phyloP scores from a whole-genome alignment of 2,329 filamentous ascomycete species.

The Botryosphaeria dothidea region DNA sequence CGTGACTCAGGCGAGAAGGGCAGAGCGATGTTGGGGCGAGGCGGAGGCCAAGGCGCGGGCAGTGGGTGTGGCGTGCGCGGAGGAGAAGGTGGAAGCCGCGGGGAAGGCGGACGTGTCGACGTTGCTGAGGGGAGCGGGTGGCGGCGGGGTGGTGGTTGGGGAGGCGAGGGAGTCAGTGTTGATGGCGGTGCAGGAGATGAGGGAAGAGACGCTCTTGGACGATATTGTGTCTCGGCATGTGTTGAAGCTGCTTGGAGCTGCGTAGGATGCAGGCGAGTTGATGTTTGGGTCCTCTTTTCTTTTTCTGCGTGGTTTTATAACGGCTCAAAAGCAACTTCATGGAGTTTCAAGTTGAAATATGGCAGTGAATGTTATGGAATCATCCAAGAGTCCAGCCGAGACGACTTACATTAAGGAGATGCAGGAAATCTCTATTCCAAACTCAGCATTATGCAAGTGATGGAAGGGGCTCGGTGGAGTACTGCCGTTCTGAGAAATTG shows the following conservation, averaged over 20 bases:
- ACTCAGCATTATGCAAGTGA: no score
- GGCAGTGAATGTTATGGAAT: no score
- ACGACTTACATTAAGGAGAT: no score
- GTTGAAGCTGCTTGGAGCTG: background rate
- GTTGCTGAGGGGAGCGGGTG: background rate
- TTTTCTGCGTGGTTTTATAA: no score
- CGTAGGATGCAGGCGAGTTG: background rate
- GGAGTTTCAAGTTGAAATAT: no score
- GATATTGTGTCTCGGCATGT: background rate
- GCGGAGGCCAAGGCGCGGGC: background rate
- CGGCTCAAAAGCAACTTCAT: no score
- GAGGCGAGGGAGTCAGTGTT: slow-evolving; percentile 2
- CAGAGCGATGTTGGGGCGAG: slow-evolving; percentile 2
- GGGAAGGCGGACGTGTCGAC: background rate
- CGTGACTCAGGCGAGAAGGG: slow-evolving; percentile 1
- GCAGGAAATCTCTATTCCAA: no score
- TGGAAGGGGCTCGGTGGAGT: no score
- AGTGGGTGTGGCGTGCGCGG: slow-evolving; percentile 6
- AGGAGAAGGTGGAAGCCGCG: slow-evolving; percentile 3
- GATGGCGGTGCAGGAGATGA: slow-evolving; percentile 10
- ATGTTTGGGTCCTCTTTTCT: no score
- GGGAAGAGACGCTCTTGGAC: slow-evolving; percentile 1
- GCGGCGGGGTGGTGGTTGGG: background rate
- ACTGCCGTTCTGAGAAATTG: no score
- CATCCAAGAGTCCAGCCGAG: no score